Evolutionary conservation across 108 stramenopile species (phyloP), one percentile per base, ranked within the genome.

Genomic region (Cyclotella cryptica): DNA sequence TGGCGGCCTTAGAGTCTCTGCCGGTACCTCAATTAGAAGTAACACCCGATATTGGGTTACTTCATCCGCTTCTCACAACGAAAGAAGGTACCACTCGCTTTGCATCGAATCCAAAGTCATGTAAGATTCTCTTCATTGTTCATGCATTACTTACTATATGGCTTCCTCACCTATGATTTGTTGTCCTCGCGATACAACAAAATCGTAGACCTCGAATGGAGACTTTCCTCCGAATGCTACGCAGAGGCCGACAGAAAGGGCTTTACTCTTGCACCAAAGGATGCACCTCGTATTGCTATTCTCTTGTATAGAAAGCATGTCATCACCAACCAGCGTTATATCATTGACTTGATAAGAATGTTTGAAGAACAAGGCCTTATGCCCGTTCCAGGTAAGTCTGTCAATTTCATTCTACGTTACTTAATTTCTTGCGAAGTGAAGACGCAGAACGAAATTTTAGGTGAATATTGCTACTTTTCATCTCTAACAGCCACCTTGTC

Each of bases 291-390:
- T 27, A 86, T 91, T 46, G 95, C 95, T 22, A 62, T 96, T 19
- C 77, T 96, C 12, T 78, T 96, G 42, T 96, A 91, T 71, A 77
- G 92, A 53, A 96, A 96, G 62, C 95, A 96, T 74, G 95, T 93
- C 46, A 90, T 96, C 71, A 92, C 95, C 26, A 79, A 81, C 44
- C 92, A 92, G 81, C 71, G 84, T 11, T 96, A 96, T 71, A 88
- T 96, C 29, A 51, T 71, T 22, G 89, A 93, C 74, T 59, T 96
- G 49, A 89, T 96, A 18, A 51, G 57, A 65, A 55, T 78, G 10
- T 80, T 95, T 86, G 94, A 95, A 75, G 42, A 60, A 14, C 65
- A 88, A 44, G 93, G 93, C 9, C 18, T 96, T 4, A 45, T 93
- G 13, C 95, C 95, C n/a, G 51, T 96, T 45, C 95, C 35, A 35